Evolutionary conservation across 2,329 filamentous ascomycete species (phyloP), one percentile per base, ranked within the genome.

Genomic region (Diplodia mutila): DNA sequence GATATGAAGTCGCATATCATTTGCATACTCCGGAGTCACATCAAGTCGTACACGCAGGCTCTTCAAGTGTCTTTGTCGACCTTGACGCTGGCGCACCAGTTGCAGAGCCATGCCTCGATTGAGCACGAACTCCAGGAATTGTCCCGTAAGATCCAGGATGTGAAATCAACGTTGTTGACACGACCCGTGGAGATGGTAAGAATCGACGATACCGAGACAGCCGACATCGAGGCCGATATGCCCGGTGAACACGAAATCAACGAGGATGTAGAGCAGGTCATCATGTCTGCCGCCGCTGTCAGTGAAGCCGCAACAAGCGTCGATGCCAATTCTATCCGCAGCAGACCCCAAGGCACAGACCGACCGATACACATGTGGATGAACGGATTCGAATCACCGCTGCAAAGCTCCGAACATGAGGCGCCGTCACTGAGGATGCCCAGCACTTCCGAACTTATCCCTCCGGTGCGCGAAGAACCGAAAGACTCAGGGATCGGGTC

Each of bases 11-110:
- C 65, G 12, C 65, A 67, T 23, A 61, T 57, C 18, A 52, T 67
- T 32, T 42, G 34, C n/a, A 67, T 61, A n/a, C 25, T 67, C 32
- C 52, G 65, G 34, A 61, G 55, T 12, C 55, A 67, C 12, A 52
- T 67, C 21, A 67, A 67, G 46, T 67, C 65, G 18, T 61, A 67
- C 21, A 67, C 65, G 8, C 65, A 61, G 18, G 65, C 65, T 29
- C 57, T 67, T 32, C 65, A 67, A n/a, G 54, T 67, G 1, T 67
- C 55, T 14, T 9, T 67, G 48, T 57, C 54, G 18, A 59, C 55
- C 25, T 21, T 67, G 27, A 61, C 49, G 7, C 37, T 67, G 18
- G 54, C 52, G 16, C 61, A 57, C 5, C 54, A 59, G 29, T 59
- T 42, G 65, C 54, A 67, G 23, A 67, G 53, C n/a, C 54, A 53